Conservation (phyloP, 2,329 filamentous ascomycete species). For the Phyllosticta citriasiana region DNA sequence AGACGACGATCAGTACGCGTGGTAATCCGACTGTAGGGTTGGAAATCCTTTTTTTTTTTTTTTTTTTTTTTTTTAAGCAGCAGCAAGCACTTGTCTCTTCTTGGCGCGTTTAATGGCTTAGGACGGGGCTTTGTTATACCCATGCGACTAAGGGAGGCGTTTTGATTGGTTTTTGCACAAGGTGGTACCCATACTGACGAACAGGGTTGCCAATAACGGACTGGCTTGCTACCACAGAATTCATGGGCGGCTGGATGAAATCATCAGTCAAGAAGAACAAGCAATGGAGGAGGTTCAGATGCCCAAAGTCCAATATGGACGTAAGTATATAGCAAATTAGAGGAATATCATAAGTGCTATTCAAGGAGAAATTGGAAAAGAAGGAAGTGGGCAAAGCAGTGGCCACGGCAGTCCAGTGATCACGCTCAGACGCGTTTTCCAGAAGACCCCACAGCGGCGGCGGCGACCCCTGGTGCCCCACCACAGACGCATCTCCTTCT, state of each 20-base stretch:
- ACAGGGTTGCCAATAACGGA: not conserved
- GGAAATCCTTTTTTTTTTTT: too few species aligned
- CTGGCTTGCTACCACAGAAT: not conserved
- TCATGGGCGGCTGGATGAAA: too few species aligned
- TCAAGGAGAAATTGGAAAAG: not conserved
- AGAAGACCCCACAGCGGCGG: not conserved
- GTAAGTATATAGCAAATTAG: too few species aligned
- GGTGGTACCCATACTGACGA: not conserved
- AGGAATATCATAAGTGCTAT: not conserved
- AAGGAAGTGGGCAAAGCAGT: not conserved
- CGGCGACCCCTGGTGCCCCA: not conserved
- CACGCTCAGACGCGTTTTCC: slow-evolving; percentile 9
- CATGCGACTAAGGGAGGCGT: not conserved
- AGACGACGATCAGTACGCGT: slow-evolving; percentile 30
- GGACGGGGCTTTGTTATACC: not conserved
- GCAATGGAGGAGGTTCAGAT: too few species aligned
- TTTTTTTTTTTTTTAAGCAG: not conserved
- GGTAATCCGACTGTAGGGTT: slow-evolving; percentile 15
- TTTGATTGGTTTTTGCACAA: not conserved
- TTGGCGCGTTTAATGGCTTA: not conserved
- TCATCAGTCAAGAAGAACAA: too few species aligned
- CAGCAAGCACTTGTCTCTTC: not conserved
- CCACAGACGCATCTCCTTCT: not conserved
- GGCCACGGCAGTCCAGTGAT: not conserved
- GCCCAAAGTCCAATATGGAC: too few species aligned